These are phyloP conservation scores for Teratosphaeria epicoccoides DNA, from an alignment of 2,329 filamentous ascomycete genomes.

Conservation along the genomic window DNA sequence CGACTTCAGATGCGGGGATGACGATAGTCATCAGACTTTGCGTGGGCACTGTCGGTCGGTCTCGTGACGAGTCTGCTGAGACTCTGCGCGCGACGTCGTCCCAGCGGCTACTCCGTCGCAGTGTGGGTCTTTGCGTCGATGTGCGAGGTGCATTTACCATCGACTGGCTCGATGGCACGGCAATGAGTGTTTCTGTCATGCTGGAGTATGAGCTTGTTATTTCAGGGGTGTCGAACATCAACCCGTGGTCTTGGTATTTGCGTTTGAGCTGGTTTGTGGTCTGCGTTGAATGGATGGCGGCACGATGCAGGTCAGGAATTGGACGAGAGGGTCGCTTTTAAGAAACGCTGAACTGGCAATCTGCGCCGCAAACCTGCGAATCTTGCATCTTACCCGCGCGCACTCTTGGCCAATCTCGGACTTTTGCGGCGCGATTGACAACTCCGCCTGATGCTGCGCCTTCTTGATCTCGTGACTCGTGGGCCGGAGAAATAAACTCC, in stretches of 20 bases:
- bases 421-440: not conserved
- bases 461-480: not conserved
- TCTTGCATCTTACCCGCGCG: not conserved
- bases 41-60: not conserved
- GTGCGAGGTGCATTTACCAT: not conserved
- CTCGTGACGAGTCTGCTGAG: not conserved
- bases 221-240: not conserved
- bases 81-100: not conserved
- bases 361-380: not conserved
- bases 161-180: not conserved
- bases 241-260: not conserved
- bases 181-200: not conserved
- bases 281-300: not conserved
- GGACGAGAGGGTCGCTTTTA: not conserved
- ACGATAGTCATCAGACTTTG: not conserved
- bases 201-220: not conserved
- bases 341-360: not conserved
- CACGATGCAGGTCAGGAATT: not conserved
- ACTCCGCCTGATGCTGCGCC: not conserved
- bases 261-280: not conserved
- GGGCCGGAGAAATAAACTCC: not conserved
- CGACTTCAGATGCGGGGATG: not conserved
- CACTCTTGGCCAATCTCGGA: too few relatives aligned
- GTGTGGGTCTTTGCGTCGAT: not conserved
- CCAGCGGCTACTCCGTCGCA: not conserved